Conservation (phyloP, 23 red algal genomes). For the Gracilaria gracilis region DNA sequence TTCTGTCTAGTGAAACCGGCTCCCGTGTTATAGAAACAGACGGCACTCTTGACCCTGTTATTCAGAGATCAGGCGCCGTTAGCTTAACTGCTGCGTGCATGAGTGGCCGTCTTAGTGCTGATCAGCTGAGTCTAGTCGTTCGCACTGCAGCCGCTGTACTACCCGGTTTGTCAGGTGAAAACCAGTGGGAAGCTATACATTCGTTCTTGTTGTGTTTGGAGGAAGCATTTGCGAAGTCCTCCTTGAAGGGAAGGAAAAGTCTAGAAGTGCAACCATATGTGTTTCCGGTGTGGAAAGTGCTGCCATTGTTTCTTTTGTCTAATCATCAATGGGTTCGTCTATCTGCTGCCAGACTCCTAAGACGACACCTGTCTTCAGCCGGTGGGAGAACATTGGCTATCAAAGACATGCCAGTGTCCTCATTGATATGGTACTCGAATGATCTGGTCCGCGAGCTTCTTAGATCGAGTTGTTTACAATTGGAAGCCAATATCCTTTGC, state of each 20-base stretch:
- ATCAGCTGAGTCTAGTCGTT: constrained; percentile 28
- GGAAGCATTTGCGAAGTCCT: constrained; percentile 30
- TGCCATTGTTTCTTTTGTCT: constrained; percentile 39
- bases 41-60: constrained; percentile 11
- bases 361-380: constrained; percentile 41
- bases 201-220: constrained; percentile 35
- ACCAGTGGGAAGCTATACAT: constrained; percentile 49
- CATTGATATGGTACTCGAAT: constrained; percentile 21
- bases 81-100: constrained; percentile 33
- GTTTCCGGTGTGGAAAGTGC: constrained; percentile 18
- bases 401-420: background rate
- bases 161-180: background rate
- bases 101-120: constrained; percentile 32
- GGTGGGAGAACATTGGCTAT: background rate
- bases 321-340: constrained; percentile 71
- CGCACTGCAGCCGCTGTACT: constrained; percentile 37
- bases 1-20: background rate
- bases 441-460: constrained; percentile 40
- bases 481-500: constrained; percentile 51
- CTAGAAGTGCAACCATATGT: constrained; percentile 35
- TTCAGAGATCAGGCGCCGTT: constrained; percentile 40
- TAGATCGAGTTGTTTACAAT: constrained; percentile 43
- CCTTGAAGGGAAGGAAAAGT: background rate
- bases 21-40: background rate
- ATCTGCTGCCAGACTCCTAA: constrained; percentile 43